Conservation (phyloP, 2,329 filamentous ascomycete genomes). For the Beauveria caledonica region DNA sequence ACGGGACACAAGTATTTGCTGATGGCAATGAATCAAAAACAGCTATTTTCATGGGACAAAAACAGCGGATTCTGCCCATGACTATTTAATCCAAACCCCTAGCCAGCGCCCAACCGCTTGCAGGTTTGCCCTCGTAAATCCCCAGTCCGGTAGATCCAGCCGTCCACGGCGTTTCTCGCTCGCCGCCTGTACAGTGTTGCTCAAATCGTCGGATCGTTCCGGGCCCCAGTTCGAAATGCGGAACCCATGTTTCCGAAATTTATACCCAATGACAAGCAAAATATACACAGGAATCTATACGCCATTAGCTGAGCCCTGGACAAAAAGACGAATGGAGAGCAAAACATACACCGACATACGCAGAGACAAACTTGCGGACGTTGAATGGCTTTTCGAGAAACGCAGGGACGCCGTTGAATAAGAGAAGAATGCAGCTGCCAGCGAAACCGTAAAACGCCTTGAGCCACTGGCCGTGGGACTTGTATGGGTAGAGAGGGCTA, state of each 20-base stretch:
- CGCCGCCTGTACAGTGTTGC: slow-evolving; percentile 28
- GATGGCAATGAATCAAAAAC: too few species aligned
- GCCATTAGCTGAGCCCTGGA: too few species aligned
- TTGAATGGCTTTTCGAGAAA: slow-evolving; percentile 28
- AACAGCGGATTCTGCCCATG: too few species aligned
- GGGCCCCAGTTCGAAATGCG: slow-evolving; percentile 25
- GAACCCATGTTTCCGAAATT: slow-evolving; percentile 28
- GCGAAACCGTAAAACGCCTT: slow-evolving; percentile 27
- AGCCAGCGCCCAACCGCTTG: slow-evolving; percentile 24
- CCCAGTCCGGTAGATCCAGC: slow-evolving; percentile 27
- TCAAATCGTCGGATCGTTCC: slow-evolving; percentile 28
- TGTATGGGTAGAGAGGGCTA: slow-evolving; percentile 28
- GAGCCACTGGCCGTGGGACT: slow-evolving; percentile 31
- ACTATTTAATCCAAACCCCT: slow-evolving; percentile 30
- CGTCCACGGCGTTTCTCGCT: slow-evolving; percentile 27
- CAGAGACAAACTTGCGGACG: slow-evolving; percentile 27
- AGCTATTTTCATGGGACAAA: too few species aligned
- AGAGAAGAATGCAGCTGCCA: slow-evolving; percentile 24
- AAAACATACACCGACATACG: slow-evolving; percentile 30
- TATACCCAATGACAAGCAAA: slow-evolving; percentile 29
- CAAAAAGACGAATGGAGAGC: too few species aligned
- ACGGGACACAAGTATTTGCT: too few species aligned
- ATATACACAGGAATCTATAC: slow-evolving; percentile 28
- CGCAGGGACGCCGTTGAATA: slow-evolving; percentile 27
- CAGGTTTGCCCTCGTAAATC: slow-evolving; percentile 24